Evolutionary conservation across 768 basidiomycete species (phyloP), one percentile per base, ranked within the genome.

Genomic region (Phylloporus scabripes): DNA sequence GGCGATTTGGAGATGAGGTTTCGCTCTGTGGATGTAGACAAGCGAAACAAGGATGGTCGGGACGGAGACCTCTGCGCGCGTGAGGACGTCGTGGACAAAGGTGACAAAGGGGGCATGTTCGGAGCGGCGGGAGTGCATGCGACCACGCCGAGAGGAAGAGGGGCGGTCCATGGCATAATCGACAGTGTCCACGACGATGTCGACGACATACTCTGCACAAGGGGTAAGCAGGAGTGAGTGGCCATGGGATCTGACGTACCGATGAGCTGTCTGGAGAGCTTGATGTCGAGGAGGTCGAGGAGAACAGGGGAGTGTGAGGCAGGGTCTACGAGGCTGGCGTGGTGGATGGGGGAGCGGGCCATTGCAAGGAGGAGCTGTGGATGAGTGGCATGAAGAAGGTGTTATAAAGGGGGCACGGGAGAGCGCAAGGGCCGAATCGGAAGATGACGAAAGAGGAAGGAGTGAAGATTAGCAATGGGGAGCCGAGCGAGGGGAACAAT

Each of bases 1-100:
- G 8, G 85, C 85, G 55, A 89, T 89, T 61, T 86, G 83, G 37
- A 91, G 75, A 65, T 88, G 85, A 3, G 85, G 85, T 58, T 82
- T 82, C 3, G 87, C 84, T 48, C 88, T 71, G 69, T 82, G 72
- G 62, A 90, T 83, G 67, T 90, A 91, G 63, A 83, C 84, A 46
- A 89, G 79, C 7, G 86, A 67, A 29, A 79, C 80, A 49, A 90
- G 76, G 59, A 89, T 66, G 42, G 81, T 82, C 36, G 86, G 76
- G 42, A 81, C 77, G 54, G 80, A 76, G 56, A 90, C 79, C 64
- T 89, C 87, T 33, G 87, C 86, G 44, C 85, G 81, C 37, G 74
- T 71, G 63, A 89, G 74, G 60, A 89, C 83, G 51, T 81, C 80
- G 41, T 73, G 67, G 51, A 80, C 85, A 60, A 87, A 85, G n/a